Evolutionary conservation across 228 moss, liverwort and hornwort species (phyloP).

Genomic region (Sphagnum fallax): DNA sequence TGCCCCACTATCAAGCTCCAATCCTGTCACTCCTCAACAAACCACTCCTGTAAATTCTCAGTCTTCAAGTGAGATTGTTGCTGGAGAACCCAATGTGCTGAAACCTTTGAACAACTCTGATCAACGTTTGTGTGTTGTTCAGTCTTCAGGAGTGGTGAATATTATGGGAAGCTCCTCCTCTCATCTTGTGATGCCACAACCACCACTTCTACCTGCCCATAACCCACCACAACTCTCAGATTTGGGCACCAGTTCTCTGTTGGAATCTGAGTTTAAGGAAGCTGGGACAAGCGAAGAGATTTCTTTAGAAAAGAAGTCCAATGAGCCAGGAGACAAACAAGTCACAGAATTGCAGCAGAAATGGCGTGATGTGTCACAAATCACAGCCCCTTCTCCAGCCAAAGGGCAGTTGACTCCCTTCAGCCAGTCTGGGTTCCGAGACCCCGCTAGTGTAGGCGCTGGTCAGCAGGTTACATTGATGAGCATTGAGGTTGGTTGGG

Average conservation of each 20-base stretch:
- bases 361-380: slow-evolving; percentile 94
- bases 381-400: slow-evolving; percentile 65
- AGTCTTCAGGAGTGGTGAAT: not conserved
- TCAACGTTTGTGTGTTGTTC: not conserved
- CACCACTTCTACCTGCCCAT: not conserved
- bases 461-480: slow-evolving; percentile 92
- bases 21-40: slow-evolving; percentile 11
- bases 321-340: slow-evolving; percentile 10
- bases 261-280: not conserved
- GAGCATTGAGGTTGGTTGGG: slow-evolving; percentile 73
- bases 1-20: slow-evolving; percentile 6
- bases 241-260: not conserved
- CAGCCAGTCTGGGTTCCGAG: slow-evolving; percentile 97
- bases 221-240: not conserved
- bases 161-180: not conserved
- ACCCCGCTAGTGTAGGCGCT: slow-evolving; percentile 83
- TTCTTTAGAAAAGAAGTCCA: slow-evolving; percentile 12
- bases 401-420: slow-evolving; percentile 71
- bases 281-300: not conserved
- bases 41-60: slow-evolving; percentile 16
- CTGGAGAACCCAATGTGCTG: not conserved
- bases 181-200: slow-evolving; percentile 10
- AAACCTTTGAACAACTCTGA: slow-evolving; percentile 2
- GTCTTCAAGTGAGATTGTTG: slow-evolving; percentile 10
- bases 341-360: slow-evolving; percentile 29